Evolutionary conservation across 352 stramenopile species (phyloP).

Genomic region (Pythium aphanidermatum): DNA sequence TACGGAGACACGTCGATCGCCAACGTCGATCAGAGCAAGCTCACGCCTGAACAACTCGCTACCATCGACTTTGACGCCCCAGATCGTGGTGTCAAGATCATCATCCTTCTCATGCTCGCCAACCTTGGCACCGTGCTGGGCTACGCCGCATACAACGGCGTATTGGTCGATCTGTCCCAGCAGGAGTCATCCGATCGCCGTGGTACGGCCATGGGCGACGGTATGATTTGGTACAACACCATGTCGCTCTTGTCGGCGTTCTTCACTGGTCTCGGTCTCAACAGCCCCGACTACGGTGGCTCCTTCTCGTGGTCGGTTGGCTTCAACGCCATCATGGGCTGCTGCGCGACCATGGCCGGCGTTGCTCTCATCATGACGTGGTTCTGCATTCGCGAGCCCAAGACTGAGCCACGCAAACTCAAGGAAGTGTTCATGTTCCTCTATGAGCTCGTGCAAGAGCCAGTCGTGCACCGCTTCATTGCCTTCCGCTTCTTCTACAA

Average conservation of each 20-base stretch:
- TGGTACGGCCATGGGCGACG: conserved; percentile 25
- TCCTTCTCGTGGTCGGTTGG: conserved; percentile 39
- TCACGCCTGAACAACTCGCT: conserved; percentile 29
- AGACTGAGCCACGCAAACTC: conserved; percentile 15
- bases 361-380: conserved; percentile 31
- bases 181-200: conserved; percentile 36
- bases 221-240: conserved; percentile 14
- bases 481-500: conserved; percentile 24
- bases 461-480: conserved; percentile 26
- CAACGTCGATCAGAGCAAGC: conserved; percentile 18
- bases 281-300: conserved; percentile 46
- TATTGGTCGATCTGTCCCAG: conserved; percentile 51
- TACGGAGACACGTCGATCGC: conserved; percentile 37
- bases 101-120: conserved; percentile 49
- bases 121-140: conserved; percentile 44
- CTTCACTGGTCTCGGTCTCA: conserved; percentile 54
- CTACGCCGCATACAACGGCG: conserved; percentile 33
- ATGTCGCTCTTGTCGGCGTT: conserved; percentile 37
- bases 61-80: conserved; percentile 39
- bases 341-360: conserved; percentile 29
- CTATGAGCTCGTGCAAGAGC: conserved; percentile 49
- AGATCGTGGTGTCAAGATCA: conserved; percentile 32
- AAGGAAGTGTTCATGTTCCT: conserved; percentile 22
- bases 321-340: conserved; percentile 45
- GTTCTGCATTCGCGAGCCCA: conserved; percentile 46